Evolutionary conservation across 2,329 filamentous ascomycete species (phyloP).

Genomic region (Pseudogymnoascus sp.): DNA sequence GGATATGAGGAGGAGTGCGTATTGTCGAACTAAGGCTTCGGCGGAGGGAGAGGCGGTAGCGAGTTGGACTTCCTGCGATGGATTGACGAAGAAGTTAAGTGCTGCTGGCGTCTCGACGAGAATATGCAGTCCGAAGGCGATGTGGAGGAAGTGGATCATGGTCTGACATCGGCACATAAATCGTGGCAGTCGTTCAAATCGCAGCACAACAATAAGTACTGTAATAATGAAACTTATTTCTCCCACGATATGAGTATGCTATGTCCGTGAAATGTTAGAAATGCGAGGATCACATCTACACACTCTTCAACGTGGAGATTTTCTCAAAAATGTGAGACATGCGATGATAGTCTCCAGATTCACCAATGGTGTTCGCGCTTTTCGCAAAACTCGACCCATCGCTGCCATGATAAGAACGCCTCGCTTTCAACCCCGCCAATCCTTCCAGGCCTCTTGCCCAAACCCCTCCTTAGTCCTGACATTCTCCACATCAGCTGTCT

Average conservation of each 20-base stretch:
- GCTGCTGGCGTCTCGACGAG: constrained; percentile 32
- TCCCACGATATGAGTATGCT: not conserved
- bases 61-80: constrained; percentile 26
- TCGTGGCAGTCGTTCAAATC: not conserved
- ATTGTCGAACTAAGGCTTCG: constrained; percentile 32
- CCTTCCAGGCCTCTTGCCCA: not conserved
- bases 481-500: not conserved
- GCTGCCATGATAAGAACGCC: not conserved
- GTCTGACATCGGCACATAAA: not conserved
- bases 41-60: constrained; percentile 28
- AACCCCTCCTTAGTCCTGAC: not conserved
- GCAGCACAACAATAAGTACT: not conserved
- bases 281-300: too few species aligned
- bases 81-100: constrained; percentile 30
- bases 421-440: not conserved
- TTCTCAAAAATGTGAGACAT: not conserved
- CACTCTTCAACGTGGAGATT: not conserved
- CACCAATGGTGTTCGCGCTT: not conserved
- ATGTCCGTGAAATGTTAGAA: not conserved
- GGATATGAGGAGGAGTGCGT: constrained; percentile 31
- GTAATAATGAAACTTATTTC: not conserved
- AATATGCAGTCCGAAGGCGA: constrained; percentile 29
- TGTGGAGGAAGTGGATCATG: constrained; percentile 4
- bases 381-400: not conserved
- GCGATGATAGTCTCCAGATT: not conserved